phyloP scores from a whole-genome alignment of 768 basidiomycete species.

The Pholiota microspora region DNA sequence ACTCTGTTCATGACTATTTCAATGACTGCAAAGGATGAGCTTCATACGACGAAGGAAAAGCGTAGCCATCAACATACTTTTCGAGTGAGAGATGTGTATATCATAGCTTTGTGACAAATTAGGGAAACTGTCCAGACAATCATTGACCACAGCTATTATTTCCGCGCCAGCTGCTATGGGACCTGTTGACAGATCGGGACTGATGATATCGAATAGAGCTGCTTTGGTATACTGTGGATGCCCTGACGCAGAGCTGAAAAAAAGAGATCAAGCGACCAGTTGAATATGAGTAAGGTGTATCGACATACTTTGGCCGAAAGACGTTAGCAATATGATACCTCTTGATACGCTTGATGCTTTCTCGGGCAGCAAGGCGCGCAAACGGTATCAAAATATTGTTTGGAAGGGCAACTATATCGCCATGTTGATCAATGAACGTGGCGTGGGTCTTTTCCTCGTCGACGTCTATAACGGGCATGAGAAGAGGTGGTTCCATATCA shows the following conservation, averaged over 20 bases:
- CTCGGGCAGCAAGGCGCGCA: slow-evolving; percentile 77
- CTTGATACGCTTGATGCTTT: slow-evolving; percentile 69
- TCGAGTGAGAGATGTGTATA: slow-evolving; percentile 77
- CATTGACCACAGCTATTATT: slow-evolving; percentile 63
- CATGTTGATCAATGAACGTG: slow-evolving; percentile 76
- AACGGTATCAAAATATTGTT: slow-evolving; percentile 74
- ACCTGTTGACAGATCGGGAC: slow-evolving; percentile 63
- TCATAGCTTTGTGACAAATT: slow-evolving; percentile 67
- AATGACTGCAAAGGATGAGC: slow-evolving; percentile 47
- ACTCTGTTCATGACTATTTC: slow-evolving; percentile 63
- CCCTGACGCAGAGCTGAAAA: slow-evolving; percentile 56
- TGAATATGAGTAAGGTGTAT: neutral
- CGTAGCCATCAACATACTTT: slow-evolving; percentile 44
- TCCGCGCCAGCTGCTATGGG: slow-evolving; percentile 74
- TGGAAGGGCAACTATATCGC: slow-evolving; percentile 72
- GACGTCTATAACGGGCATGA: slow-evolving; percentile 67
- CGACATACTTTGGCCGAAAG: slow-evolving; percentile 60
- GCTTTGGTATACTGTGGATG: slow-evolving; percentile 74
- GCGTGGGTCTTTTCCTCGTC: slow-evolving; percentile 68
- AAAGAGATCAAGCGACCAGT: neutral
- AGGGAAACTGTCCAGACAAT: slow-evolving; percentile 70
- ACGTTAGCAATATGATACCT: slow-evolving; percentile 78
- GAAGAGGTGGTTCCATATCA: slow-evolving; percentile 80
- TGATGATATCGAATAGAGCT: slow-evolving; percentile 83
- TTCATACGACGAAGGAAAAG: neutral